These are phyloP conservation scores for Nemania serpens DNA, from an alignment of 2,329 filamentous ascomycete genomes.

Conservation along the genomic window DNA sequence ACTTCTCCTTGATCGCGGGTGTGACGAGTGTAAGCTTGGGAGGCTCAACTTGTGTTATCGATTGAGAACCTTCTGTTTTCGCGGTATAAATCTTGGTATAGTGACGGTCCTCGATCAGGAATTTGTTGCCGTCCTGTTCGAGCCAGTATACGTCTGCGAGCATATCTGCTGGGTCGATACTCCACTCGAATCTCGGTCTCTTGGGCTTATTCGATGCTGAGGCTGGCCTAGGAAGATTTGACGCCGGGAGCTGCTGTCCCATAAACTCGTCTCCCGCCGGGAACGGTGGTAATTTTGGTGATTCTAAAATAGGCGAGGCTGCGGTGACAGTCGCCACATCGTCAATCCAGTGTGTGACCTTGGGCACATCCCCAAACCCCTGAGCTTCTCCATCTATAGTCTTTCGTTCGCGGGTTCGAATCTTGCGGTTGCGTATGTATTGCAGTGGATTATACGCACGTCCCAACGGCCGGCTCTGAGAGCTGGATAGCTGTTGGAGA, in stretches of 20 bases:
- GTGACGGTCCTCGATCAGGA: conserved; percentile 77
- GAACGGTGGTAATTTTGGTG: conserved; percentile 52
- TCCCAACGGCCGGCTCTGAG: conserved; percentile 54
- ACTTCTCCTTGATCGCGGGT: conserved; percentile 22
- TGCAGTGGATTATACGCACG: conserved; percentile 90
- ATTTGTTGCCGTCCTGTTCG: conserved; percentile 80
- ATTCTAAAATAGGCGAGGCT: conserved; percentile 41
- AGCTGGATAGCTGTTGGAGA: conserved; percentile 38
- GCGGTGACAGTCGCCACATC: conserved; percentile 60
- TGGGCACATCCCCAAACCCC: conserved; percentile 75
- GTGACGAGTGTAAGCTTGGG: conserved; percentile 14
- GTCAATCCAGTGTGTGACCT: conserved; percentile 78
- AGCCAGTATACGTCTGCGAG: conserved; percentile 91
- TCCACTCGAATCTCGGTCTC: conserved; percentile 83
- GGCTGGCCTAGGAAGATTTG: conserved; percentile 49
- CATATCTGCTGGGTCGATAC: conserved; percentile 79
- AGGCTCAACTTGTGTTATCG: conserved; percentile 29
- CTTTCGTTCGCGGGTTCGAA: conserved; percentile 77
- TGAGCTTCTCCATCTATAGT: conserved; percentile 74
- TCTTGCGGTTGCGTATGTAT: conserved; percentile 86
- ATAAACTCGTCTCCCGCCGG: conserved; percentile 51
- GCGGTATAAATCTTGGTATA: conserved; percentile 72
- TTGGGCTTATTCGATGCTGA: conserved; percentile 62
- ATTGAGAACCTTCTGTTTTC: conserved; percentile 24
- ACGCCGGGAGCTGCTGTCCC: conserved; percentile 42